Evolutionary conservation across 805 yeast genomes (phyloP).

Genomic region (Candida maltosa): DNA sequence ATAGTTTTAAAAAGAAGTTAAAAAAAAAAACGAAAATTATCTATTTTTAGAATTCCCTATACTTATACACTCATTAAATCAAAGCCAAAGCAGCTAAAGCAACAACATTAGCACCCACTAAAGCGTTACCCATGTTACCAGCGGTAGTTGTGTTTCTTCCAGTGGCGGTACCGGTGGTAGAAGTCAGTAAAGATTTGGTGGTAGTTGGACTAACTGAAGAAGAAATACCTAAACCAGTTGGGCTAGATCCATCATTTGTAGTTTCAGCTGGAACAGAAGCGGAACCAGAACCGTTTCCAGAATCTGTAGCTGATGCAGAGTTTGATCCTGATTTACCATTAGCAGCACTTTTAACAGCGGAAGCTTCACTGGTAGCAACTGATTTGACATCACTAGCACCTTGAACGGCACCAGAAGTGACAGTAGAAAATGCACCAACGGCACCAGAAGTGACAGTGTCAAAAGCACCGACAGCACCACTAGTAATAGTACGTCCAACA

Average conservation of each 20-base stretch:
- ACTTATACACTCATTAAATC: too few relatives aligned
- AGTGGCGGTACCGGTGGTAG: not conserved
- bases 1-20: too few relatives aligned
- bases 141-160: not conserved
- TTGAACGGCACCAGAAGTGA: slow-evolving; percentile 1
- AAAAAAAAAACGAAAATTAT: too few relatives aligned
- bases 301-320: not conserved
- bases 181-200: not conserved
- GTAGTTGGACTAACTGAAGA: not conserved
- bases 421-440: not conserved
- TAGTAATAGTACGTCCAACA: not conserved
- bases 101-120: slow-evolving; percentile 3
- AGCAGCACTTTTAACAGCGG: slow-evolving; percentile 2
- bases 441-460: slow-evolving; percentile 1
- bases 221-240: not conserved
- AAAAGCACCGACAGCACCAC: slow-evolving; percentile 1
- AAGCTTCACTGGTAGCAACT: slow-evolving; percentile 4
- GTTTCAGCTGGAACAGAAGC: not conserved
- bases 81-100: slow-evolving; percentile 8
- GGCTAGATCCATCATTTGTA: not conserved
- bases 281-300: not conserved
- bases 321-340: not conserved
- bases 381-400: not conserved
- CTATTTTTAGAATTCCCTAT: too few relatives aligned
- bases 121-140: slow-evolving; percentile 1